phyloP scores from a whole-genome alignment of 2,329 filamentous ascomycete genomes.

The Domatiomyces globalis region DNA sequence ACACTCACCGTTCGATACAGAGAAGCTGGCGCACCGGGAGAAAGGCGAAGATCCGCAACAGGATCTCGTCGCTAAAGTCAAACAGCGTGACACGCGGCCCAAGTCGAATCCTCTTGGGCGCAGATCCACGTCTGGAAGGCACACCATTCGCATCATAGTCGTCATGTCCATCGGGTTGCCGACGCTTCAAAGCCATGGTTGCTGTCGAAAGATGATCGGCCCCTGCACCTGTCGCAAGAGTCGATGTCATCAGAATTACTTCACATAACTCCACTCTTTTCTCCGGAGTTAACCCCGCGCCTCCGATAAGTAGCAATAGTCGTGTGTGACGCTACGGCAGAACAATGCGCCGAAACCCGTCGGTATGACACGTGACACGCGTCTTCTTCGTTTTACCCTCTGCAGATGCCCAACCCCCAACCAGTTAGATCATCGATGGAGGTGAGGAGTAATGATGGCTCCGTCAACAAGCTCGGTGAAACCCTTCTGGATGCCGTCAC shows the following conservation, averaged over 20 bases:
- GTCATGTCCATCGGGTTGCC: constrained; percentile 5
- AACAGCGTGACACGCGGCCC: constrained; percentile 39
- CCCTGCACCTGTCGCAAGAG: too few species aligned
- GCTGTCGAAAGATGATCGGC: background rate
- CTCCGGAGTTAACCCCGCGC: too few species aligned
- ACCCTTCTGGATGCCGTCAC: constrained; percentile 12
- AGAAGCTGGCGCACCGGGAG: constrained; percentile 58
- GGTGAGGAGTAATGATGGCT: background rate
- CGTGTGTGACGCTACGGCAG: too few species aligned
- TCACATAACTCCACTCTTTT: too few species aligned
- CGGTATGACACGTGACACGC: background rate
- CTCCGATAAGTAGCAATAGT: too few species aligned
- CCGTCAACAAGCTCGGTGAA: constrained; percentile 1
- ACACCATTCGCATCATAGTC: background rate
- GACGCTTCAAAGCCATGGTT: constrained; percentile 9
- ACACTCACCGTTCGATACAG: constrained; percentile 42
- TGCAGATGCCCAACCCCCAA: background rate
- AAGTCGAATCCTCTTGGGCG: constrained; percentile 7
- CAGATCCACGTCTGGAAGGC: background rate
- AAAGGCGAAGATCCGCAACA: constrained; percentile 68
- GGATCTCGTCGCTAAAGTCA: constrained; percentile 68
- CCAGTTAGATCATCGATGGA: background rate
- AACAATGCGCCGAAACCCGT: too few species aligned
- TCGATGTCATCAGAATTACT: too few species aligned
- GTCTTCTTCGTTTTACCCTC: background rate